Conservation (phyloP, 2,329 filamentous ascomycete species). For the Periconia sp. region DNA sequence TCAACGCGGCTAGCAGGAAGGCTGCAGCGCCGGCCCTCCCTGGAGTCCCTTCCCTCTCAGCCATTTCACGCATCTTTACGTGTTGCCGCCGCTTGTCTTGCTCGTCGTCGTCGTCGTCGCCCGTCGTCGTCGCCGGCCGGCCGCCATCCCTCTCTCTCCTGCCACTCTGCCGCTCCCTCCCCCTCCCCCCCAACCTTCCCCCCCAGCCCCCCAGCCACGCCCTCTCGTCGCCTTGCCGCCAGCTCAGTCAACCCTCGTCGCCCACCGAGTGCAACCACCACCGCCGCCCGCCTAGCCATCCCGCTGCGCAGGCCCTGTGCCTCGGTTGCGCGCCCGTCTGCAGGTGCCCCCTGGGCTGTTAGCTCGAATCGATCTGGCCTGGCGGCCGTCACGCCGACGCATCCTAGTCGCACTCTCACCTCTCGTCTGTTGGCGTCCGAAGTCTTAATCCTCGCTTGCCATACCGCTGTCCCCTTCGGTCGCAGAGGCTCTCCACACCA, state of each 20-base stretch:
- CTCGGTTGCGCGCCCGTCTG: background rate
- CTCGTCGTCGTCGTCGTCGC: background rate
- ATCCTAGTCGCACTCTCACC: slow-evolving; percentile 3
- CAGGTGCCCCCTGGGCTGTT: slow-evolving; percentile 7
- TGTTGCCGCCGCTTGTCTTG: background rate
- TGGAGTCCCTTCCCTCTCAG: background rate
- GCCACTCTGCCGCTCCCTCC: background rate
- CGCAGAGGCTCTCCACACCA: slow-evolving; percentile 19
- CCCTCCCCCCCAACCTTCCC: background rate
- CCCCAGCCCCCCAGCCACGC: background rate
- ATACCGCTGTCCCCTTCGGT: slow-evolving; percentile 7
- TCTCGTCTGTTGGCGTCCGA: slow-evolving; percentile 14
- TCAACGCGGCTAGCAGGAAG: background rate
- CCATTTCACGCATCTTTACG: background rate
- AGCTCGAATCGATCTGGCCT: slow-evolving; percentile 9
- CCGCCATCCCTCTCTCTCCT: background rate
- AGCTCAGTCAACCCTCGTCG: background rate
- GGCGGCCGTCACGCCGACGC: slow-evolving; percentile 4
- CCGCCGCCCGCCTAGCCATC: background rate
- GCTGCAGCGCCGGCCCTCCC: background rate
- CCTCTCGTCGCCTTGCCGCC: background rate
- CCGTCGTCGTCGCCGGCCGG: background rate
- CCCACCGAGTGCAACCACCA: background rate
- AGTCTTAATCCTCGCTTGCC: slow-evolving; percentile 9
- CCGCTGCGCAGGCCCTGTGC: background rate